Evolutionary conservation across 73 alveolate species (phyloP), one percentile per base, ranked within the genome.

Genomic region (Diophrys appendiculata): DNA sequence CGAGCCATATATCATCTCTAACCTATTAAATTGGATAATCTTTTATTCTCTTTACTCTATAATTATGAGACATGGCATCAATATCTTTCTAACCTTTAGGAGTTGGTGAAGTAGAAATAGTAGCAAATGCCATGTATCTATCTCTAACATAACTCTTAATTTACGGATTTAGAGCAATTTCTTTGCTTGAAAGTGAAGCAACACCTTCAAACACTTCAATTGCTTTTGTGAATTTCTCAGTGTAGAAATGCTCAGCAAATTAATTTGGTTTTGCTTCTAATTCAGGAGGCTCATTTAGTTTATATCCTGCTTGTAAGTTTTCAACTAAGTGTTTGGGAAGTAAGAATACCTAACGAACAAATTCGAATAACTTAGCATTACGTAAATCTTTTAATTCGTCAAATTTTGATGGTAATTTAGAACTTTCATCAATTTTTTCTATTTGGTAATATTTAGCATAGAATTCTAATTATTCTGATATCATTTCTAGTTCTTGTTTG

Each of bases 81-180:
- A 89, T 43, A 53, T 73, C 90, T 72, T 89, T 83, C 55, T 78
- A 77, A 18, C 92, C 92, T 34, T 72, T 54, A 32, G 83, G 90
- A 0, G 95, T 78, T 14, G 95, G 95, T 32, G 27, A 33, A 0
- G 95, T 89, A 14, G 77, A 25, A 52, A 89, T 14, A 18, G 27
- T 22, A 0, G 88, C 86, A 55, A 52, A 43, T 0, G 34, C 43
- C 80, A 76, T 54, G 65, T 54, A 60, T 30, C 54, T 68, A 22
- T 89, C 83, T 43, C 60, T 5, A 18, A 43, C 60, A 43, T 43
- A 43, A 18, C 60, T 5, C n/a, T 11, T 11, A 18, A 43, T 43
- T 18, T 43, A 5, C n/a, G 60, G 60, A 18, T 18, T 5, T 5
- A 11, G 5, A 11, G 5, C n/a, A 18, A 43, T 5, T 43, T 43